Conservation (phyloP, 441 rosid species). For the Jatropha multifida region DNA sequence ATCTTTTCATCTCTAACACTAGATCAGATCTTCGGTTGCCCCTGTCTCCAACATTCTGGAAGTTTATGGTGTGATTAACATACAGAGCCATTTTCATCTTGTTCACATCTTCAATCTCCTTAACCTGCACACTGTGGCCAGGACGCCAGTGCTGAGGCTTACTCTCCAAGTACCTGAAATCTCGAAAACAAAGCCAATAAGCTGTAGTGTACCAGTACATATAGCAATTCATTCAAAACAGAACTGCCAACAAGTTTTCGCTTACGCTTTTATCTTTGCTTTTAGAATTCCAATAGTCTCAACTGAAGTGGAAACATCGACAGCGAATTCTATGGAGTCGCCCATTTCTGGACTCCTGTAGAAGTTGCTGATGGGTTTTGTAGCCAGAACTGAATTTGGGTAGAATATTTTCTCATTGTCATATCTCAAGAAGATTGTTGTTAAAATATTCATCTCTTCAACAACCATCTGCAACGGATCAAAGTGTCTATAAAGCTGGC, state of each 20-base stretch:
- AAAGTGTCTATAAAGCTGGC: conserved; percentile 6
- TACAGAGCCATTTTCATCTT: conserved; percentile 44
- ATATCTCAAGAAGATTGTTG: conserved; percentile 43
- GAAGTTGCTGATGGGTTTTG: conserved; percentile 53
- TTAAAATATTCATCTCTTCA: conserved; percentile 56
- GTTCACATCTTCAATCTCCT: conserved; percentile 53
- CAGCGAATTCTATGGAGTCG: conserved; percentile 43
- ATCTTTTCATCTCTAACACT: conserved; percentile 43
- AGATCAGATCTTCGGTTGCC: conserved; percentile 45
- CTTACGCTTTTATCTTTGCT: conserved; percentile 41
- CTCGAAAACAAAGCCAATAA: neutral
- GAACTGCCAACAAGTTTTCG: neutral
- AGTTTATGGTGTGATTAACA: conserved; percentile 50
- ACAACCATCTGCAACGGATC: conserved; percentile 44
- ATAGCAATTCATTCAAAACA: no score
- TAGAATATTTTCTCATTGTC: conserved; percentile 56
- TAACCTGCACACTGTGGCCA: conserved; percentile 34
- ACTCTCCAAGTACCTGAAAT: conserved; percentile 48
- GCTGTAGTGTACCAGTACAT: no score
- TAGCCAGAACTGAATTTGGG: conserved; percentile 42
- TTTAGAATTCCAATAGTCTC: conserved; percentile 41
- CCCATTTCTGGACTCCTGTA: conserved; percentile 60
- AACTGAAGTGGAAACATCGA: conserved; percentile 44
- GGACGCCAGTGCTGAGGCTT: conserved; percentile 51
- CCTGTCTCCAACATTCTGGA: conserved; percentile 44